phyloP scores from a whole-genome alignment of 352 stramenopile genomes.

The Phytopythium cucurbitacearum region DNA sequence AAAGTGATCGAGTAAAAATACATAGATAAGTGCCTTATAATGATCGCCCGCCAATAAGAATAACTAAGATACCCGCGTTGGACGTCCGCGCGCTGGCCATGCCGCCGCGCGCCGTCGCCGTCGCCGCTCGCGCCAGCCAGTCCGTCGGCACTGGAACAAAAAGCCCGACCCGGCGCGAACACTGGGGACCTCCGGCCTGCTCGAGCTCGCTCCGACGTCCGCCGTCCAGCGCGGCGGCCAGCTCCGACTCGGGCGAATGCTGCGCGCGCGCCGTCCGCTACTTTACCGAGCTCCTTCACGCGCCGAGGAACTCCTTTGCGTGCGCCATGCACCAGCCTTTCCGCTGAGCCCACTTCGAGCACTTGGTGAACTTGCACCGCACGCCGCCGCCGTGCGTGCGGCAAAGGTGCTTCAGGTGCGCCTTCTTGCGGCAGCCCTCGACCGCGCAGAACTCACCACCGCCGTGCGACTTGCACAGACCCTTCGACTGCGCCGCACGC shows the following conservation, averaged over 20 bases:
- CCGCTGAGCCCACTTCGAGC: slow-evolving; percentile 81
- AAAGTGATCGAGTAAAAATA: neutral
- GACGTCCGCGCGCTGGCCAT: too few relatives aligned
- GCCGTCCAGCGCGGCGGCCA: too few relatives aligned
- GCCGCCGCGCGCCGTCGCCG: too few relatives aligned
- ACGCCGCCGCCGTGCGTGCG: slow-evolving; percentile 84
- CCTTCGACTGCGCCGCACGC: slow-evolving; percentile 80
- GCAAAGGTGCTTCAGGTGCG: slow-evolving; percentile 82
- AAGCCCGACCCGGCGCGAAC: too few relatives aligned
- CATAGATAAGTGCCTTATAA: slow-evolving; percentile 3
- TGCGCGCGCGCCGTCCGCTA: neutral
- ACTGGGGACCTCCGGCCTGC: too few relatives aligned
- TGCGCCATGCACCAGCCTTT: slow-evolving; percentile 89
- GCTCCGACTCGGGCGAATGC: too few relatives aligned
- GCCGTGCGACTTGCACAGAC: slow-evolving; percentile 82
- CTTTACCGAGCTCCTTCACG: slow-evolving; percentile 14
- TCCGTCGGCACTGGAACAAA: too few relatives aligned
- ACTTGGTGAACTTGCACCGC: slow-evolving; percentile 76
- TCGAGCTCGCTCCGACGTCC: too few relatives aligned
- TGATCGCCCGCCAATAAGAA: slow-evolving; percentile 7
- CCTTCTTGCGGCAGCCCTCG: slow-evolving; percentile 81
- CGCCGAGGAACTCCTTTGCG: slow-evolving; percentile 67
- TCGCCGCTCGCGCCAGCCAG: too few relatives aligned
- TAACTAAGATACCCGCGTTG: slow-evolving; percentile 1
- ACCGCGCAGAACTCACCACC: slow-evolving; percentile 80